Conservation (phyloP, 495 filamentous ascomycete species). For the Bacidia gigantensis region DNA sequence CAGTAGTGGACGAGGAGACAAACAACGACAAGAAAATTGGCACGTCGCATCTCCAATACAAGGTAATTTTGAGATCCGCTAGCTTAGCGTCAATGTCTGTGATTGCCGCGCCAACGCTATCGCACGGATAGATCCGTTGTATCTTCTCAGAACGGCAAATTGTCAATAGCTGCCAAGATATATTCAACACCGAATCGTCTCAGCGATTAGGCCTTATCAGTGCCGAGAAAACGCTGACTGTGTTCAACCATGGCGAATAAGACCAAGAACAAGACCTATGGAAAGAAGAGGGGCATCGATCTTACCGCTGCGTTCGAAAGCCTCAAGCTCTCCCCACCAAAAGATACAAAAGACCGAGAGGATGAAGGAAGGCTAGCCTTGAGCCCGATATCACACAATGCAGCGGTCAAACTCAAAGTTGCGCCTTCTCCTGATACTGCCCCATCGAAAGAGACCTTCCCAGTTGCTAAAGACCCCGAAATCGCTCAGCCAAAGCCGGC, state of each 20-base stretch:
- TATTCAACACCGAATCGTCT: neutral
- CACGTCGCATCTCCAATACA: no score
- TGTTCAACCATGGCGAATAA: neutral
- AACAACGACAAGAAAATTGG: no score
- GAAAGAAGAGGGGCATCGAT: conserved; percentile 9
- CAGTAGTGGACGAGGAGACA: no score
- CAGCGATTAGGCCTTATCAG: no score
- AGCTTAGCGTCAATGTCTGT: no score
- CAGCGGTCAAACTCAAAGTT: neutral
- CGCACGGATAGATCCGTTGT: neutral
- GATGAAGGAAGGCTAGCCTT: neutral
- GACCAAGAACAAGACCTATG: conserved; percentile 7
- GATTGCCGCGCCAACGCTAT: neutral
- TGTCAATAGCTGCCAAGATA: conserved; percentile 1
- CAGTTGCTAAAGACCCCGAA: no score
- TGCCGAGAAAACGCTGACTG: neutral
- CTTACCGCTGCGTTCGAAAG: conserved; percentile 4
- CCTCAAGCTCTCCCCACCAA: neutral
- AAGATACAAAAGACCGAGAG: neutral
- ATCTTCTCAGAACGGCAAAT: neutral
- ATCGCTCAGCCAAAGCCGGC: no score
- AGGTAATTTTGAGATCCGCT: no score
- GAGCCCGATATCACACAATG: no score
- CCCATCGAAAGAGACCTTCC: no score
- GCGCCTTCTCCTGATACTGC: no score